Evolutionary conservation across 805 yeast genomes (phyloP).

Genomic region (Wickerhamiella shivajii): DNA sequence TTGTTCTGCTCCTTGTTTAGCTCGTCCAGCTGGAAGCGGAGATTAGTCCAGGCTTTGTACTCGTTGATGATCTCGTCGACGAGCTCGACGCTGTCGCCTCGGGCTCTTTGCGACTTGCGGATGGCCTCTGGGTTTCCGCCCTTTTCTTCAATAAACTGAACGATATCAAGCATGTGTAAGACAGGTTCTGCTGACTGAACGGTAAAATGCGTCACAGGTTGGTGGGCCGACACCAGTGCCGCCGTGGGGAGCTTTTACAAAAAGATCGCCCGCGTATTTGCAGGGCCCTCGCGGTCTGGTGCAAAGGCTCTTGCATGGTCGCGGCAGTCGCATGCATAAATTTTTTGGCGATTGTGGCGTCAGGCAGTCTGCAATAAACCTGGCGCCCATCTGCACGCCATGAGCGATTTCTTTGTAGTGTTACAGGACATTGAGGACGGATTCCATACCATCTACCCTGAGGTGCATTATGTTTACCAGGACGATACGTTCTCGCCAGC

Average conservation of each 20-base stretch:
- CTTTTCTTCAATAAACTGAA: conserved; percentile 84
- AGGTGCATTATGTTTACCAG: conserved; percentile 25
- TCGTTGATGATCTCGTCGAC: conserved; percentile 90
- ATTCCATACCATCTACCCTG: conserved; percentile 23
- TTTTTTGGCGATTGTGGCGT: too few species aligned
- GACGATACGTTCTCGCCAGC: conserved; percentile 26
- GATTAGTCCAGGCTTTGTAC: conserved; percentile 84
- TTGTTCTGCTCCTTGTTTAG: conserved; percentile 77
- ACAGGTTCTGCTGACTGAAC: too few species aligned
- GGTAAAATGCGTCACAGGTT: too few species aligned
- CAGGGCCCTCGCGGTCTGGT: too few species aligned
- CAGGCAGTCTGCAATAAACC: too few species aligned
- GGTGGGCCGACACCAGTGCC: too few species aligned
- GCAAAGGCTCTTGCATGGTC: too few species aligned
- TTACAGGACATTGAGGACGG: conserved; percentile 12
- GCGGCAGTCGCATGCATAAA: too few species aligned
- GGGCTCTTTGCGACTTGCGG: conserved; percentile 77
- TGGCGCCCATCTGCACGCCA: too few species aligned
- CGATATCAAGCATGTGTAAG: conserved; percentile 92
- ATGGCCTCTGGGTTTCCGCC: conserved; percentile 92
- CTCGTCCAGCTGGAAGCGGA: conserved; percentile 81
- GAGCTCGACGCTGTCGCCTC: conserved; percentile 87
- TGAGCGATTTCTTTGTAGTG: conserved; percentile 13
- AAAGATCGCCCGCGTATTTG: too few species aligned
- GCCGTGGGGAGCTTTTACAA: too few species aligned